Base-by-base conservation (phyloP, 169 alveolate species). In the Hepatocystis sp. region DNA sequence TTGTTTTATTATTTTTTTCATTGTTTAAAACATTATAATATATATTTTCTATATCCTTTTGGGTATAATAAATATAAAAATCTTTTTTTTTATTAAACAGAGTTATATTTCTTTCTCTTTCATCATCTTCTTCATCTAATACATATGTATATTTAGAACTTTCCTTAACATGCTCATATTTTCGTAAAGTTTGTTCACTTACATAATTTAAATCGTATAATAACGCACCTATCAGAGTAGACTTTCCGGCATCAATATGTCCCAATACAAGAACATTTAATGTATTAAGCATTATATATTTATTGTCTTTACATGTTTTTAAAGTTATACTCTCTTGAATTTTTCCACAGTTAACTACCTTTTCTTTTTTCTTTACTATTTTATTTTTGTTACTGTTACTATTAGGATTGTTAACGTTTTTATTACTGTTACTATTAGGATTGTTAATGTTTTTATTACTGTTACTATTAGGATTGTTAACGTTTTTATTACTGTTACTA, bases 111-210 rank as follows among this genome's bases (percentile, higher is more conserved):
- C 93, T 71, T 42, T 85, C 85, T 34, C 95, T 78, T 56, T 92
- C 95, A 27, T 92, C 95, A 4, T 85, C 93, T 58, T 91, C 93
- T 47, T 92, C 93, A 55, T 92, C 95, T 64, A 92, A 63, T 25
- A 92, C 81, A 85, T 88, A 89, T 1, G 95, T 53, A 44, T 56
- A 71, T n/a, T 71, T 71, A 32, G 76, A 21, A 32, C 86, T 71
- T 58, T 71, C 86, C 52, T 63, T 40, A 25, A 71, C 58, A 3
- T 58, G 44, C 44, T 71, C 86, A 71, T 71, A 71, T 46, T 71
- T 71, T 56, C 58, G 55, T 64, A 71, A 30, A 1, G 71, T 71
- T 51, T 71, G 86, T 23, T 71, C 86, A 64, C 40, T 39, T 23
- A 71, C 86, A 51, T 71, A 71, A 64, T 39, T 71, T 58, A 71